Evolutionary conservation across 108 stramenopile genomes (phyloP), one percentile per base, ranked within the genome.

Genomic region (Skeletonema potamos): DNA sequence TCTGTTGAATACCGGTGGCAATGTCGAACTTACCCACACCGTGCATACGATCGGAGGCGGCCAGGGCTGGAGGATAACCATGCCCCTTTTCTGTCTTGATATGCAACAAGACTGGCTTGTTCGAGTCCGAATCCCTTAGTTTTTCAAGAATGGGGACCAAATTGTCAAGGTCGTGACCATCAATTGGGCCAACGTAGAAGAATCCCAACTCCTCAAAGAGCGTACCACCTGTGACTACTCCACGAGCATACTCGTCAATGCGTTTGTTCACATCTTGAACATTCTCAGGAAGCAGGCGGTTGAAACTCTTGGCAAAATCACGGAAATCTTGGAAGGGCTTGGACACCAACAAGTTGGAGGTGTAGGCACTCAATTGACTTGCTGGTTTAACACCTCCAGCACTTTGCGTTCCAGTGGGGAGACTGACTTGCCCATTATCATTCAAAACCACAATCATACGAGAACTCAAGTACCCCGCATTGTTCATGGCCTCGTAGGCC

Each of bases 401-500:
- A 75, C 92, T 96, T 59, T 89, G 95, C 22, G 96, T 97, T 32
- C 98, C 98, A 20, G 98, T 98, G 27, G 98, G 98, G 54, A 98
- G 84, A 68, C 94, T 96, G 51, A 98, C 98, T 85, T 98, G 97
- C 43, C 97, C 97, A 85, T 98, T 98, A 85, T 98, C 98, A 72
- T 98, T 98, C 54, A 98, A 81, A 20, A 98, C 89, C 54, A 97
- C 97, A 80, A 98, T 93, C 95, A 97, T 96, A 24, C 98, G 81
- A n/a, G 79, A 76, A 54, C 83, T 86, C 59, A 98, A 82, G 64
- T 97, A 98, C 15, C 96, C 97, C 11, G 97, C 98, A 61, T 82
- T 92, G 83, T 98, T 98, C 97, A 98, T 97, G 37, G 98, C 98
- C 84, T 98, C 98, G 75, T 95, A 98, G 17, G 98, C 98, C 98